Base-by-base conservation (phyloP, 768 basidiomycete species). In the Tricholoma furcatifolium region DNA sequence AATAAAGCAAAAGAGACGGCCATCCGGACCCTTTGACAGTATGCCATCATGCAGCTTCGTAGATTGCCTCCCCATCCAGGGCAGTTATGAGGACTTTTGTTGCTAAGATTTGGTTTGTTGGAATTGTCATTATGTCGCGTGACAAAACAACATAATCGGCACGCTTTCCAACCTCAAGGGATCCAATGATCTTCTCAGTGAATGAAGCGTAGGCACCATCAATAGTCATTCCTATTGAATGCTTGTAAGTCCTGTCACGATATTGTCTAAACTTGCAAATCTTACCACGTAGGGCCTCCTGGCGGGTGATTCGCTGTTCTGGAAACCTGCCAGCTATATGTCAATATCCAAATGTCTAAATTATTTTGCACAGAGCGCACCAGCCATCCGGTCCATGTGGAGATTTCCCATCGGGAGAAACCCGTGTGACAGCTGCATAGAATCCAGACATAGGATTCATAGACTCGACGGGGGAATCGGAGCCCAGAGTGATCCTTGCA, bases 171-270 rank as follows among this genome's bases (percentile, higher is more conserved):
- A 77, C 67, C 36, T 80, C 78, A 35, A 97, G 76, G 3, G 89
- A 89, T n/a, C 94, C 94, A 8, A 91, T 75, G 3, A 62, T 70
- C 38, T 77, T 63, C 60, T 93, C 90, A 0, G 82, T 82, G 70
- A 95, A 94, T 0, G 88, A 87, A 14, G 94, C 93, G 65, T 88
- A 93, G 0, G 93, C 93, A 6, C 91, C 82, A 61, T 91, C 87
- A 34, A 91, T 79, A 2, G 93, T 95, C 85, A 95, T 90, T 17
- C 92, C 87, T 89, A 56, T 50, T 36, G 44, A 20, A 50, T 23
- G 21, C 18, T 45, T 42, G 42, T 30, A 39, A 21, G 27, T 50
- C 39, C 34, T 39, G 46, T 39, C n/a, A 24, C 23, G 51, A 18
- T 18, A 45, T 9, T 20, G 27, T n/a, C n/a, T n/a, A n/a, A n/a